Evolutionary conservation across 148 eudicot species (phyloP), one percentile per base, ranked within the genome.

Genomic region (Oxyria digyna): DNA sequence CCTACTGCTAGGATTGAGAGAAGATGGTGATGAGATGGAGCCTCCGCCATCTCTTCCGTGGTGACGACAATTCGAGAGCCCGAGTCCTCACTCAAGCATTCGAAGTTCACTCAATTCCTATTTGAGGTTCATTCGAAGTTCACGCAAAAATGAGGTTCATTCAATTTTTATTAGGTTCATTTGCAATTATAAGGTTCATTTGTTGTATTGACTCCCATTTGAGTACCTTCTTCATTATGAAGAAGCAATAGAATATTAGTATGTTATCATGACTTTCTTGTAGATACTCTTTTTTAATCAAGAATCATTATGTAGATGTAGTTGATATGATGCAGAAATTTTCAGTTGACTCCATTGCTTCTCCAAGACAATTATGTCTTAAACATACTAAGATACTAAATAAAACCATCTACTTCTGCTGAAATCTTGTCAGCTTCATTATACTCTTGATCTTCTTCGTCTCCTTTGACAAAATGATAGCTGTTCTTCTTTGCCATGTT

Each of bases 401-500:
- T 23, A 5, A 2, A 2, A 33, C 37, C 37, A 33, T 33, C 37
- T 33, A 33, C 37, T 5, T 2, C 3, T 33, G 37, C 3, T 33
- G 37, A 33, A 33, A 2, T 33, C 37, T 14, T 9, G 45, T 11
- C 8, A 42, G 14, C 15, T n/a, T 48, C 54, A n/a, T 23, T 52
- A 20, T 24, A 10, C 14, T 23, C 31, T 21, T 23, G 62, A n/a
- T n/a, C n/a, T 24, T 23, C 31, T 23, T 52, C 14, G 27, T 66
- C 43, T 66, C 14, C 83, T 78, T 80, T 80, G 23, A 77, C 83
- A 68, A 42, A 13, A 71, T 4, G 55, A 5, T 65, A 91, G 97
- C 49, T 81, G 71, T 91, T 91, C 84, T 91, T 86, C 76, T 78
- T 86, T 45, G 54, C 81, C 49, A 91, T 91, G 94, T 81, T 87